phyloP scores from a whole-genome alignment of 371 early-diverging fungal species.

The Actinomortierella ambigua region DNA sequence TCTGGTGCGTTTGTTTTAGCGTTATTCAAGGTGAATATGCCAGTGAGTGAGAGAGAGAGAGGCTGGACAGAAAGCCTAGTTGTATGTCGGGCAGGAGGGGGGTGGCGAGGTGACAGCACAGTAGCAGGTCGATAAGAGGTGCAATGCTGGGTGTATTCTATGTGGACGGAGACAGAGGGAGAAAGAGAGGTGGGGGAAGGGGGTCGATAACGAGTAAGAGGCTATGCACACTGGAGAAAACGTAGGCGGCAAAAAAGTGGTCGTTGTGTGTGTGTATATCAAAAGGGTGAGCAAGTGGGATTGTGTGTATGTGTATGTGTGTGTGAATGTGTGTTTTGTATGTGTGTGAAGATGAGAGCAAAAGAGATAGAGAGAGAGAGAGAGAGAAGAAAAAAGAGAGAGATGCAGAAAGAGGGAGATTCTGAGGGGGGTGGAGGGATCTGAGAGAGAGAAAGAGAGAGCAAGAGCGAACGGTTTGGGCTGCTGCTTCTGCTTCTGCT shows the following conservation, averaged over 20 bases:
- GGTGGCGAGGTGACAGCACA: no score
- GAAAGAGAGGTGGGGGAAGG: background rate
- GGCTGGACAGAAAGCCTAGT: background rate
- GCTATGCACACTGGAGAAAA: no score
- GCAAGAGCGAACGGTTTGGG: no score
- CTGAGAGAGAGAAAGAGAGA: slow-evolving; percentile 4
- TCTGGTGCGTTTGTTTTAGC: background rate
- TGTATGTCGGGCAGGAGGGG: no score
- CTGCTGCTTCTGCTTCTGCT: no score
- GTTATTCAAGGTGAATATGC: background rate
- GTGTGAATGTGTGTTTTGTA: no score
- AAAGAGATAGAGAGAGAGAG: background rate
- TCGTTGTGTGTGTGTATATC: no score
- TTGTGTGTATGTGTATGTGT: no score
- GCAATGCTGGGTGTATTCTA: no score
- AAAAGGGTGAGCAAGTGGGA: no score
- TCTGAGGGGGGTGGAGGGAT: background rate
- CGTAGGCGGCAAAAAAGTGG: no score
- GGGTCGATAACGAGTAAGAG: background rate
- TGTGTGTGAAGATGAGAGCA: background rate
- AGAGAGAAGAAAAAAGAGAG: background rate
- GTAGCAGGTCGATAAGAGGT: no score
- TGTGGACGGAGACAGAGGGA: background rate
- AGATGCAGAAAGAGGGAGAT: slow-evolving; percentile 1
- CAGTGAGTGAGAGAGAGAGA: background rate